Conservation (phyloP, 2,329 filamentous ascomycete species). For the Volutella citrinella region DNA sequence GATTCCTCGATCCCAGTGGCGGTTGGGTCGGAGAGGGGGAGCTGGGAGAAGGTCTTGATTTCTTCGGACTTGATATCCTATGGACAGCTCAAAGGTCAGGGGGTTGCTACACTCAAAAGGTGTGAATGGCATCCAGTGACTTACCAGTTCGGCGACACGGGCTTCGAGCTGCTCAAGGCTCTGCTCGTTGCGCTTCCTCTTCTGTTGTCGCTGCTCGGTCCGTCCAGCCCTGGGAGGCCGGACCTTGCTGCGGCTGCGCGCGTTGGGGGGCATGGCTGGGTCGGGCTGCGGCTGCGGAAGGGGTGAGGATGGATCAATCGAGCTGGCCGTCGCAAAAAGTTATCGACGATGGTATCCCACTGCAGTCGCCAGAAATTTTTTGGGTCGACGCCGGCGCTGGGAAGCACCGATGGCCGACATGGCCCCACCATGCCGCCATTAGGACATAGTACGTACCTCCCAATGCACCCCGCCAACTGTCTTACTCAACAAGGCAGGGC, state of each 20-base stretch:
- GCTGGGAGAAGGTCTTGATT: conserved; percentile 70
- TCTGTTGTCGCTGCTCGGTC: conserved; percentile 33
- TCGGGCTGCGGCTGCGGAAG: too few relatives aligned
- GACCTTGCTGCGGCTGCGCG: conserved; percentile 23
- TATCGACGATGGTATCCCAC: too few relatives aligned
- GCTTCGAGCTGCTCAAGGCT: conserved; percentile 32
- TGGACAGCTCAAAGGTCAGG: too few relatives aligned
- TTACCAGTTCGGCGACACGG: conserved; percentile 33
- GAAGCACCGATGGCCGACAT: conserved; percentile 17
- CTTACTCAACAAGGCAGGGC: too few relatives aligned
- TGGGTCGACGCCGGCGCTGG: conserved; percentile 18
- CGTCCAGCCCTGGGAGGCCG: conserved; percentile 27
- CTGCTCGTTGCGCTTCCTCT: conserved; percentile 37
- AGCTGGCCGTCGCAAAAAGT: too few relatives aligned
- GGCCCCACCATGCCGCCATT: conserved; percentile 4
- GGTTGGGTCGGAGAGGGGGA: conserved; percentile 83
- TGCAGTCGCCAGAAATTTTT: conserved; percentile 25
- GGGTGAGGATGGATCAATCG: conserved; percentile 7
- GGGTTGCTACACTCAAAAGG: too few relatives aligned
- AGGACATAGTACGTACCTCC: background rate
- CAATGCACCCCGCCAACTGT: background rate
- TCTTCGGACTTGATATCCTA: conserved; percentile 60
- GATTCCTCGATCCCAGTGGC: conserved; percentile 75
- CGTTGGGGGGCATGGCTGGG: conserved; percentile 24
- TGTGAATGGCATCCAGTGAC: conserved; percentile 9